Base-by-base conservation (phyloP, 371 early-diverging fungal genomes). In the Mucor lusitanicus region DNA sequence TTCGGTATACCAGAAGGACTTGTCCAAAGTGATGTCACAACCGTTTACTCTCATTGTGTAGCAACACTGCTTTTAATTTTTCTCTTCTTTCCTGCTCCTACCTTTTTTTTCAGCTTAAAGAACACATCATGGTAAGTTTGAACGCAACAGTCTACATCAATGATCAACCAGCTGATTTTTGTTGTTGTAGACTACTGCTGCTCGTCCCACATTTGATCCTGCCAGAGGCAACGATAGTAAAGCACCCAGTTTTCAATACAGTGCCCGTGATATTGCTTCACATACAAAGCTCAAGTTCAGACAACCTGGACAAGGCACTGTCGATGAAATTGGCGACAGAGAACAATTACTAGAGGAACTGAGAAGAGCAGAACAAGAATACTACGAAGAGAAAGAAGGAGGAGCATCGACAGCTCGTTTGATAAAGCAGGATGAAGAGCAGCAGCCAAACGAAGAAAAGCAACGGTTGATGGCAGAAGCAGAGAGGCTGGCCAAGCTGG, bases 201-300 rank as follows among this genome's bases (percentile, higher is more conserved):
- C 90, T 55, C 80, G 92, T 54, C 93, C 93, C 11, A 92, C 94
- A 21, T 92, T 91, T 74, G 92, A 94, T 81, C 91, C 94, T 25
- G 94, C 94, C 53, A 85, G 89, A 65, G 94, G 93, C 57, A 87
- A 88, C 64, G 90, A 87, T 37, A 88, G 83, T 59, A 85, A 85
- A 64, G 95, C 93, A 37, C 92, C 96, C 5, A 87, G 91, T 40
- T 85, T 87, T 60, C 89, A 91, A 70, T 82, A 87, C 55, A 88
- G 91, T 58, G 83, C 91, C 61, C 88, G 92, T 64, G 96, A 94
- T 78, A 82, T 95, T 42, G 88, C 92, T 25, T 83, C 92, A 15
- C 96, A 97, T 70, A 95, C 94, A 21, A 92, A 91, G 67, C 89
- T 98, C 66, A 98, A 98, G 78, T 87, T 87, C 73, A 85, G 94